phyloP scores from a whole-genome alignment of 1,284 basidiomycete species.

The Coniophora puteana region DNA sequence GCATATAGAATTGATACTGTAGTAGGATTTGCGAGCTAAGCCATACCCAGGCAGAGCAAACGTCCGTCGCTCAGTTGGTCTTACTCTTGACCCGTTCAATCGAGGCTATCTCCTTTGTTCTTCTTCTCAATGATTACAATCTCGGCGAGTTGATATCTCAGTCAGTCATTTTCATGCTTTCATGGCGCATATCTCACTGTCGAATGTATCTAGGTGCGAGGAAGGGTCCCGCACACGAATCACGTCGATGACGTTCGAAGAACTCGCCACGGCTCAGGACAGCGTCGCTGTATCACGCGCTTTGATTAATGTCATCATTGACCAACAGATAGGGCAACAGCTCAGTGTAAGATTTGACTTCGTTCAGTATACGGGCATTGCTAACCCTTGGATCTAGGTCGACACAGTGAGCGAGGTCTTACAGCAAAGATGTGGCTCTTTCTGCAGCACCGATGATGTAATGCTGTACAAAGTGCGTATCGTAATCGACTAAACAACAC shows the following conservation, averaged over 20 bases:
- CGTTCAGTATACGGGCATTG: constrained; percentile 3
- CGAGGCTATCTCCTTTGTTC: constrained; percentile 90
- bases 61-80: constrained; percentile 71
- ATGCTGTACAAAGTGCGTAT: constrained; percentile 87
- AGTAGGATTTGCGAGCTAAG: constrained; percentile 8
- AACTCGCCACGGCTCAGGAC: constrained; percentile 78
- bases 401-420: constrained; percentile 95
- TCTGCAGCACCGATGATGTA: constrained; percentile 98
- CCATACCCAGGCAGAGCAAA: constrained; percentile 68
- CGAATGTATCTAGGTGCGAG: constrained; percentile 54
- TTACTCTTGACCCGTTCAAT: constrained; percentile 78
- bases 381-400: constrained; percentile 49
- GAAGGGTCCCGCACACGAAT: constrained; percentile 65
- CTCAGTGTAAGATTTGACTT: constrained; percentile 66
- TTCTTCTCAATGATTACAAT: constrained; percentile 89
- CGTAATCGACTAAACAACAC: constrained; percentile 8
- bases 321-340: constrained; percentile 96
- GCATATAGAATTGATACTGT: constrained; percentile 8
- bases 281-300: constrained; percentile 83
- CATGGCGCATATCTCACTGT: constrained; percentile 2
- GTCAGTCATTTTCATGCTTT: constrained; percentile 39
- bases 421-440: constrained; percentile 93
- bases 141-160: constrained; percentile 82
- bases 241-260: constrained; percentile 73
- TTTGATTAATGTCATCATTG: constrained; percentile 94